These are phyloP conservation scores for Calonectria crousiana DNA, from an alignment of 2,329 filamentous ascomycete genomes.

Conservation along the genomic window DNA sequence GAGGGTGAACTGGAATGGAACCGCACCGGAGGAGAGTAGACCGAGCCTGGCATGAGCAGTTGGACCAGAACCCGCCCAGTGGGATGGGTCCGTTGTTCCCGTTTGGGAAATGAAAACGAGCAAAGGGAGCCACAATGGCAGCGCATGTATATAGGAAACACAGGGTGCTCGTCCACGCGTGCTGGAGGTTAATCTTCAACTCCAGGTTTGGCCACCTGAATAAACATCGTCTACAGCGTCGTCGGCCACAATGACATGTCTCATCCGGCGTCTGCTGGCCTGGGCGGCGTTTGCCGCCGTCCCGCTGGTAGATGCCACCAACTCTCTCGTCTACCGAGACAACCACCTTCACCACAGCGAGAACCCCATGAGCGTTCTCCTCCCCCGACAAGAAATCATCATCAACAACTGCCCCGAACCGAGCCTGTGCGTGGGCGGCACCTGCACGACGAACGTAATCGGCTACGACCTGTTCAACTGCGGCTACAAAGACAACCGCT, in stretches of 20 bases:
- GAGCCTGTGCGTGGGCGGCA: constrained; percentile 26
- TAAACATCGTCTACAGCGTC: background rate
- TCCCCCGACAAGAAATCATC: constrained; percentile 22
- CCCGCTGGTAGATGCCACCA: constrained; percentile 23
- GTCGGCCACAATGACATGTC: constrained; percentile 25
- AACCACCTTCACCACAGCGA: constrained; percentile 15
- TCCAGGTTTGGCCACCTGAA: constrained; percentile 14
- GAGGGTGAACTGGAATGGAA: constrained; percentile 21
- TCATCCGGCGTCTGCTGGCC: constrained; percentile 27
- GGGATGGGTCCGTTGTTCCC: constrained; percentile 8
- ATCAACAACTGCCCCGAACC: constrained; percentile 25
- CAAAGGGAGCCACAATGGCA: constrained; percentile 1
- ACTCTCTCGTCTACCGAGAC: constrained; percentile 21
- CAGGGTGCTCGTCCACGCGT: background rate
- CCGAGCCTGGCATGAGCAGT: constrained; percentile 13
- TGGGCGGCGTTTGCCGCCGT: constrained; percentile 7
- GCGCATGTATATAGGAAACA: constrained; percentile 22
- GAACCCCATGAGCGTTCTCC: constrained; percentile 22
- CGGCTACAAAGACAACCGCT: constrained; percentile 15
- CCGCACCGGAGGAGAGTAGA: constrained; percentile 3
- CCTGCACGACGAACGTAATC: constrained; percentile 26
- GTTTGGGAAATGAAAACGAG: constrained; percentile 13
- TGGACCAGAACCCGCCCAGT: constrained; percentile 10
- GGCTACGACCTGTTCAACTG: constrained; percentile 28
- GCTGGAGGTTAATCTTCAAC: background rate